Percentiles rank a stretch among this genome's conserved stretches.
phyloP scores from a whole-genome alignment of 1,139 yeast species.

The Casaregolazyma suthepensis region DNA sequence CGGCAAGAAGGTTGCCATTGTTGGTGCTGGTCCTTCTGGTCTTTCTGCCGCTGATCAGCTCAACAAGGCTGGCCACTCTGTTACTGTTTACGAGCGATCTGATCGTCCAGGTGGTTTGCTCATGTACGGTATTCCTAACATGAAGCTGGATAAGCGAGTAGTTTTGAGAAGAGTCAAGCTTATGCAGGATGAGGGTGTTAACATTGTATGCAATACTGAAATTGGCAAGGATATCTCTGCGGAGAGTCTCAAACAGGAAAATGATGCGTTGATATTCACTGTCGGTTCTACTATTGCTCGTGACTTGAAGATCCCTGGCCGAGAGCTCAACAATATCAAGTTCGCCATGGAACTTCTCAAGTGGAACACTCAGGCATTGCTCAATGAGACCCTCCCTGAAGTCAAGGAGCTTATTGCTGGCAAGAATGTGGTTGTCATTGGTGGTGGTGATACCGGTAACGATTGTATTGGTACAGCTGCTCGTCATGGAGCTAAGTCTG shows the following conservation, averaged over 20 bases:
- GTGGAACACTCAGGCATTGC: constrained; percentile 82
- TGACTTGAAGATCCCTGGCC: constrained; percentile 90
- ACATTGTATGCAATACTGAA: constrained; percentile 67
- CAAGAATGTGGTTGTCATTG: constrained; percentile 90
- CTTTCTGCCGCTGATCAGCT: constrained; percentile 94
- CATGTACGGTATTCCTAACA: constrained; percentile 99
- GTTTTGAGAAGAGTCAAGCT: constrained; percentile 92
- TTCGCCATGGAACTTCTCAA: constrained; percentile 92
- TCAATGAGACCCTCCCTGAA: constrained; percentile 74
- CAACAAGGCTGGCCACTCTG: constrained; percentile 90
- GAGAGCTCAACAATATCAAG: constrained; percentile 82
- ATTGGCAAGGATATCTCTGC: constrained; percentile 75
- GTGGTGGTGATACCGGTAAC: constrained; percentile 99
- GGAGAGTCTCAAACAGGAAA: constrained; percentile 54
- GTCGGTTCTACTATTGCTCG: constrained; percentile 96
- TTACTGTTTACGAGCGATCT: constrained; percentile 86
- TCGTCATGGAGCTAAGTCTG: constrained; percentile 96
- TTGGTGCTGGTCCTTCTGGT: constrained; percentile 98
- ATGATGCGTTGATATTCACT: constrained; percentile 87
- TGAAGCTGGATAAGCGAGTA: constrained; percentile 91
- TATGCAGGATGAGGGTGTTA: constrained; percentile 84
- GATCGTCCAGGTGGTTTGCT: constrained; percentile 95
- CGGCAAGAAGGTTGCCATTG: constrained; percentile 75
- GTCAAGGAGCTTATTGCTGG: constrained; percentile 69
- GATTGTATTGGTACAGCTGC: constrained; percentile 98